These are phyloP conservation scores for Arxiozyma telluris DNA, from an alignment of 1,139 yeast species.

Conservation along the genomic window DNA sequence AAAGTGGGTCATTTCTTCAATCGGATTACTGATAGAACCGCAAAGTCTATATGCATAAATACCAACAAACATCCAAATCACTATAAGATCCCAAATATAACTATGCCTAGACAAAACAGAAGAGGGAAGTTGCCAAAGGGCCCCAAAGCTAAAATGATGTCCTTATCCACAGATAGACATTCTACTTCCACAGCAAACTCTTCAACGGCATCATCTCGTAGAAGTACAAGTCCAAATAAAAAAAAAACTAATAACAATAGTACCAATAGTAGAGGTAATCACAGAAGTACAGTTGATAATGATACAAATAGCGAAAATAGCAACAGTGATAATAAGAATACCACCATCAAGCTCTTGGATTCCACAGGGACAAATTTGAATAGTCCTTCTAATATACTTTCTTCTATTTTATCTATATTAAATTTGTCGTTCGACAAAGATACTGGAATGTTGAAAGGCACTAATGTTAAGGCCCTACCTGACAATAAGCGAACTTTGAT, in stretches of 20 bases:
- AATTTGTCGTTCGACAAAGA: conserved; percentile 50
- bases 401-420: conserved; percentile 45
- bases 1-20: background rate
- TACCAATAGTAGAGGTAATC: background rate
- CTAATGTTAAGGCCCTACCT: conserved; percentile 42
- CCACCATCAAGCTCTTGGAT: conserved; percentile 12
- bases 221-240: conserved; percentile 18
- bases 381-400: conserved; percentile 34
- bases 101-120: conserved; percentile 20
- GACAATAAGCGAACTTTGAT: conserved; percentile 35
- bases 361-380: background rate
- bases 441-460: conserved; percentile 55
- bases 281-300: no score
- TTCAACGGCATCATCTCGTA: background rate
- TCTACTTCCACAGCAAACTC: background rate
- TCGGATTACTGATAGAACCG: background rate
- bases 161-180: background rate
- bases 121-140: conserved; percentile 12
- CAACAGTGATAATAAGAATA: background rate
- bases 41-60: no score
- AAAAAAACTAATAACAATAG: background rate
- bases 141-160: background rate
- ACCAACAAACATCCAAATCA: no score
- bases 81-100: background rate
- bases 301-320: background rate